A percentile compares a stretch with the other conserved stretches of the same genome.
phyloP scores from a whole-genome alignment of 2,329 filamentous ascomycete species.

The Cladosporium sp. region DNA sequence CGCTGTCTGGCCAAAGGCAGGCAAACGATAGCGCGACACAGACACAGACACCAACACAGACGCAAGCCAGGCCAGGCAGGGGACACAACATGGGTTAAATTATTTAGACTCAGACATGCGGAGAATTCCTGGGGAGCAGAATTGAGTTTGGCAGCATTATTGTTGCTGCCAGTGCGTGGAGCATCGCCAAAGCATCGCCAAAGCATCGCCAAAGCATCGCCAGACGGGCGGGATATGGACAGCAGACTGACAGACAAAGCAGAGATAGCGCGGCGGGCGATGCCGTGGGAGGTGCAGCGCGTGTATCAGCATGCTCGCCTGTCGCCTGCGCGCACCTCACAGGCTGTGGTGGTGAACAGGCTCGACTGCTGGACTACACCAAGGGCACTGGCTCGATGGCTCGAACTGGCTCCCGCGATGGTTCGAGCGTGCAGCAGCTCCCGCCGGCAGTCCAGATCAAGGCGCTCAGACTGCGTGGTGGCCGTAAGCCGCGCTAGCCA shows the following conservation, averaged over 20 bases:
- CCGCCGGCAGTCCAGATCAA: conserved; percentile 32
- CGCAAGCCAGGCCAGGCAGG: not conserved
- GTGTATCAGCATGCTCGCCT: conserved; percentile 8
- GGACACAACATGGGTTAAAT: not conserved
- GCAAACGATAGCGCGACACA: not conserved
- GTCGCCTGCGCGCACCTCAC: conserved; percentile 9
- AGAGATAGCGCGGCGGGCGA: not conserved
- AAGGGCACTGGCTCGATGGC: not conserved
- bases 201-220: not conserved
- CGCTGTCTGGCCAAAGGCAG: not conserved
- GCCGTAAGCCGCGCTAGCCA: conserved; percentile 30
- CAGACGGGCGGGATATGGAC: conserved; percentile 6
- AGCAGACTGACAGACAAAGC: not conserved
- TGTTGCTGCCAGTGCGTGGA: too few relatives aligned
- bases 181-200: too few relatives aligned
- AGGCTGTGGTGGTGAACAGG: not conserved
- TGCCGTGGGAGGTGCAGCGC: conserved; percentile 2
- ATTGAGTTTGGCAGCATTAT: conserved; percentile 4
- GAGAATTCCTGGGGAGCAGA: conserved; percentile 7
- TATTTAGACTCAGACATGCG: conserved; percentile 2
- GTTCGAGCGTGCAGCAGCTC: conserved; percentile 22
- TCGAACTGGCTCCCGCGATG: conserved; percentile 13
- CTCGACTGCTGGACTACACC: not conserved
- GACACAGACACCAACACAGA: not conserved
- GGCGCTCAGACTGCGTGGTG: conserved; percentile 27